phyloP scores from a whole-genome alignment of 75 land plant species.

The Pinus tabuliformis region DNA sequence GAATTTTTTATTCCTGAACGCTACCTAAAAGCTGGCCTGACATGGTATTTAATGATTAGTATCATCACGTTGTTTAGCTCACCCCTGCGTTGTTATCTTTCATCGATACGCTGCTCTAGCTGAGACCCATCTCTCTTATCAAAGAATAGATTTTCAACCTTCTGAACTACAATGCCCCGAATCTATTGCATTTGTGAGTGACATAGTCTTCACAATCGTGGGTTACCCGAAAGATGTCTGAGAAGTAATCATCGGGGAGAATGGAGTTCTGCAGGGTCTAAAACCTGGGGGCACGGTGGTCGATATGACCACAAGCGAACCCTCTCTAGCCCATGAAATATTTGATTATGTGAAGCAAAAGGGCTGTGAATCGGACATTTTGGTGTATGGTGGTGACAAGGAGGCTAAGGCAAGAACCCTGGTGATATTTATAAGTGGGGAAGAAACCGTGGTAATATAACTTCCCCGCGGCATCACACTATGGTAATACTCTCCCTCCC shows the following conservation, averaged over 20 bases:
- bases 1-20: too few species aligned
- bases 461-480: too few species aligned
- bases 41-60: too few species aligned
- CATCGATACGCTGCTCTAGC: too few species aligned
- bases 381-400: constrained; percentile 54
- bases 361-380: constrained; percentile 46
- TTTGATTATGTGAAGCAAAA: constrained; percentile 22
- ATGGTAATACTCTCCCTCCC: too few species aligned
- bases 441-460: constrained; percentile 27
- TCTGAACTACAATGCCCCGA: constrained; percentile 17
- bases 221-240: too few species aligned
- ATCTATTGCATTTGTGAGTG: constrained; percentile 46
- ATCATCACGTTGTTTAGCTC: too few species aligned
- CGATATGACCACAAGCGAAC: constrained; percentile 86
- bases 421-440: constrained; percentile 78
- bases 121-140: too few species aligned
- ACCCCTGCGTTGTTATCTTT: too few species aligned
- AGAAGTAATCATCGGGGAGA: constrained; percentile 14
- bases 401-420: constrained; percentile 47
- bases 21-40: too few species aligned
- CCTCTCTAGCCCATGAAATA: constrained; percentile 68
- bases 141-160: too few species aligned
- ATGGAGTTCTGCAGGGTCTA: constrained; percentile 52
- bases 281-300: constrained; percentile 58
- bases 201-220: constrained; percentile 83